Evolutionary conservation across 108 stramenopile species (phyloP).

Genomic region (Craspedostauros australis): DNA sequence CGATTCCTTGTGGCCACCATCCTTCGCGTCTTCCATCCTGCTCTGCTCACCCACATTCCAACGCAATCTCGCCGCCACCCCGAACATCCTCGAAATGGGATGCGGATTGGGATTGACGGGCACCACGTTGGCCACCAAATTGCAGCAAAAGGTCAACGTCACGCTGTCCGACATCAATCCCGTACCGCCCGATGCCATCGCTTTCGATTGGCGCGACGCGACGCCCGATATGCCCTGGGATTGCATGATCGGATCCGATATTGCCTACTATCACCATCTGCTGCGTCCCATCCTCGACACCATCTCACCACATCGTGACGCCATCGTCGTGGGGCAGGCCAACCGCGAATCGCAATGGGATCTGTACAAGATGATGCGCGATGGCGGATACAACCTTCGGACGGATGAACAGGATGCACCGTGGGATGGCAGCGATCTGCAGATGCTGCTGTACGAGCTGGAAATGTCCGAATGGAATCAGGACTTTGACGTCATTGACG

Average conservation of each 20-base stretch:
- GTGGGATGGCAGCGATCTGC: constrained; percentile 8
- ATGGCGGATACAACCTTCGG: constrained; percentile 22
- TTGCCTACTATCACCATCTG: constrained; percentile 23
- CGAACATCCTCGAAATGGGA: constrained; percentile 15
- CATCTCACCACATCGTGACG: background rate
- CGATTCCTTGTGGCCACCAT: constrained; percentile 15
- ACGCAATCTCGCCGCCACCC: background rate
- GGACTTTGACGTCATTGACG: constrained; percentile 1
- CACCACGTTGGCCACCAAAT: background rate
- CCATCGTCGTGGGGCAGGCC: constrained; percentile 17
- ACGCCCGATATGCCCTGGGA: background rate
- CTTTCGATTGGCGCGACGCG: constrained; percentile 16
- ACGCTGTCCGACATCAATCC: background rate
- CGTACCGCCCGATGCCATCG: constrained; percentile 11
- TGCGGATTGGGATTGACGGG: constrained; percentile 18
- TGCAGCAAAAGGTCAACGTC: too few relatives aligned
- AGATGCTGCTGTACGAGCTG: constrained; percentile 17
- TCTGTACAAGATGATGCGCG: constrained; percentile 12
- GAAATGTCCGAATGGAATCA: constrained; percentile 8
- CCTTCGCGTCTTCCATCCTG: constrained; percentile 12
- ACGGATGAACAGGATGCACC: constrained; percentile 18
- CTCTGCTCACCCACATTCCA: background rate
- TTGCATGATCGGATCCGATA: constrained; percentile 12
- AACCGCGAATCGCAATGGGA: constrained; percentile 27
- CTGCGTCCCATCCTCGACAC: constrained; percentile 18